Evolutionary conservation across 208 protist species (phyloP), one percentile per base, ranked within the genome.

Genomic region (Wallacemonas sp.): DNA sequence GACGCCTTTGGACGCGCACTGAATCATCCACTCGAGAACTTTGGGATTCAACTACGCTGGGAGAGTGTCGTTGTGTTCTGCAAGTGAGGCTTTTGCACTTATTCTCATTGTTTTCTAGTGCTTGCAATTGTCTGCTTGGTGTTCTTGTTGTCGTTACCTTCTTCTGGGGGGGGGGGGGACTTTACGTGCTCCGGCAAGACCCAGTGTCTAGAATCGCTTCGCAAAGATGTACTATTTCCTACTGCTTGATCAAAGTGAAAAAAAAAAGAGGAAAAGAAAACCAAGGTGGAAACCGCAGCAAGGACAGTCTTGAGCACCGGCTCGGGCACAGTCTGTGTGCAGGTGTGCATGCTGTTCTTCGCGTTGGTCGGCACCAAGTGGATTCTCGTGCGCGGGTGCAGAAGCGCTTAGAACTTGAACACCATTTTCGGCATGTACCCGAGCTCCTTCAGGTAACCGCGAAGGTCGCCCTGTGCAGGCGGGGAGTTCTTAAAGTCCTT

Each of bases 361-460:
- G n/a, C n/a, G n/a, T n/a, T n/a, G n/a, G n/a, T n/a, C n/a, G n/a
- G n/a, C n/a, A n/a, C n/a, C n/a, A n/a, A n/a, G n/a, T n/a, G n/a
- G n/a, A n/a, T n/a, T 41, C 5, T 39, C 30, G 21, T 17, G 31
- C 26, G 4, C 15, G 51, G 3, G 4, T 24, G 2, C 30, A 15
- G 19, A 19, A 17, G 6, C 30, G 17, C 49, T 66, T 92, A 97
- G 51, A 97, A 92, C 67, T 97, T 97, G 77, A 80, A 97, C 12
- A 97, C 81, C 82, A 95, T 91, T 53, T 90, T 90, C 12, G 82
- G 75, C 56, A 85, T 76, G 66, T 95, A 97, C 28, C 90, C 90
- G 21, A 96, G 70, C 42, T 97, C 84, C 69, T 95, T 96, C 55
- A 97, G 66, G 38, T 85, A 77, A 19, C 93, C 93, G 54, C 78